These are phyloP conservation scores for Chalciporus chontae DNA, from an alignment of 768 basidiomycete genomes.

Conservation along the genomic window DNA sequence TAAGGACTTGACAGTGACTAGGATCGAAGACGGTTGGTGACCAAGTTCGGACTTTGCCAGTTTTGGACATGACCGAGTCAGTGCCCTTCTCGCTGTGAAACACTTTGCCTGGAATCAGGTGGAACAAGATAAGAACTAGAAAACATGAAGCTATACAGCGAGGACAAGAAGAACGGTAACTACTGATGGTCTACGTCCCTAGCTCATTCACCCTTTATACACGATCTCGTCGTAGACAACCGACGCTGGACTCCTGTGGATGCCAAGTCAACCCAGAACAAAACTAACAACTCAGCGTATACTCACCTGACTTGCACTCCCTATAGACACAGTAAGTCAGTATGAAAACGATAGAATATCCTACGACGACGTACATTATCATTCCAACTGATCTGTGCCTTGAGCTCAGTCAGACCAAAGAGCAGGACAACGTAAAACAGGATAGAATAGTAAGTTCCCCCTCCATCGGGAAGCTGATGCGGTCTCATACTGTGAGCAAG, in stretches of 20 bases:
- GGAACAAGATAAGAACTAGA: too few relatives aligned
- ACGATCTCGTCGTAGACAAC: slow-evolving; percentile 24
- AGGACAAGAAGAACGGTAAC: too few relatives aligned
- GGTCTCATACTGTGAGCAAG: slow-evolving; percentile 13
- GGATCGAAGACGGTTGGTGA: too few relatives aligned
- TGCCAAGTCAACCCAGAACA: not conserved
- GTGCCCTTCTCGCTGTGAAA: too few relatives aligned
- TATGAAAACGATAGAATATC: too few relatives aligned
- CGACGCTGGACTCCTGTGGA: slow-evolving; percentile 25
- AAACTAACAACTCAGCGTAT: not conserved
- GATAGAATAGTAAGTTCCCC: slow-evolving; percentile 8
- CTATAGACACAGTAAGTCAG: slow-evolving; percentile 13
- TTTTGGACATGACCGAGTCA: too few relatives aligned
- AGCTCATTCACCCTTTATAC: not conserved
- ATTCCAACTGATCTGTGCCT: slow-evolving; percentile 49
- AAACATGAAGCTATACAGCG: too few relatives aligned
- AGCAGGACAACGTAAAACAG: slow-evolving; percentile 37
- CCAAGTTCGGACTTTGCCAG: too few relatives aligned
- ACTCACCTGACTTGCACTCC: slow-evolving; percentile 35
- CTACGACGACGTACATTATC: slow-evolving; percentile 35
- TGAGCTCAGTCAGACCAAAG: slow-evolving; percentile 51
- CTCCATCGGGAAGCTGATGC: slow-evolving; percentile 3
- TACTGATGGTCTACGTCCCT: too few relatives aligned
- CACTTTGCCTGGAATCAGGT: too few relatives aligned
- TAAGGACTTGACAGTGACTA: too few relatives aligned